Evolutionary conservation across 495 filamentous ascomycete species (phyloP), one percentile per base, ranked within the genome.

Genomic region (Ascodesmis nigricans): DNA sequence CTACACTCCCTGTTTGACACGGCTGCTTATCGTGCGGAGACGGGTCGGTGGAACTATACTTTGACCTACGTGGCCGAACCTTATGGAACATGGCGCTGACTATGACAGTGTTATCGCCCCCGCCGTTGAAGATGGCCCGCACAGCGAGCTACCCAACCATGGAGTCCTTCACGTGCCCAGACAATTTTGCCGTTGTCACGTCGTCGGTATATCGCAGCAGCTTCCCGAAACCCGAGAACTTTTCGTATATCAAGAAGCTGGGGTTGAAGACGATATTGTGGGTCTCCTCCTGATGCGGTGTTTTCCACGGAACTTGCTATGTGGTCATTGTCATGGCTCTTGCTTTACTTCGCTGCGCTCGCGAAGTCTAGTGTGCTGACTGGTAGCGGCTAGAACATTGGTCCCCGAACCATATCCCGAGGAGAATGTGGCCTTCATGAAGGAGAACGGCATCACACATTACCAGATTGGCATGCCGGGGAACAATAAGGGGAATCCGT

Each of bases 261-360:
- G 56, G 65, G 7, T 53, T 91, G 37, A 78, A 72, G 55, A 81
- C 71, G 16, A 66, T 90, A 21, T 55, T 91, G 75, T 79, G 56
- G 51, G 66, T 61, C 24, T 21, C 13, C n/a, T 40, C 21, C 3
- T n/a, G n/a, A n/a, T n/a, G n/a, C n/a, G 10, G 19, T 32, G 19
- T 11, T 33, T 17, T 10, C 9, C 10, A 3, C 2, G n/a, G 14
- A 27, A 5, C 13, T 5, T 32, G 1, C 17, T 20, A 11, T 26
- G 21, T 17, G 22, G 10, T 13, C 18, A 27, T 7, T 20, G 22
- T 35, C 8, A 21, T 31, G 39, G 13, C 45, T 36, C 21, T 49
- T 50, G 25, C 57, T 47, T n/a, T n/a, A n/a, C n/a, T n/a, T n/a
- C n/a, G n/a, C n/a, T n/a, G n/a, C n/a, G n/a, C n/a, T n/a, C n/a